Evolutionary conservation across 164 flowering plant species (phyloP).

Genomic region (Piper betle): DNA sequence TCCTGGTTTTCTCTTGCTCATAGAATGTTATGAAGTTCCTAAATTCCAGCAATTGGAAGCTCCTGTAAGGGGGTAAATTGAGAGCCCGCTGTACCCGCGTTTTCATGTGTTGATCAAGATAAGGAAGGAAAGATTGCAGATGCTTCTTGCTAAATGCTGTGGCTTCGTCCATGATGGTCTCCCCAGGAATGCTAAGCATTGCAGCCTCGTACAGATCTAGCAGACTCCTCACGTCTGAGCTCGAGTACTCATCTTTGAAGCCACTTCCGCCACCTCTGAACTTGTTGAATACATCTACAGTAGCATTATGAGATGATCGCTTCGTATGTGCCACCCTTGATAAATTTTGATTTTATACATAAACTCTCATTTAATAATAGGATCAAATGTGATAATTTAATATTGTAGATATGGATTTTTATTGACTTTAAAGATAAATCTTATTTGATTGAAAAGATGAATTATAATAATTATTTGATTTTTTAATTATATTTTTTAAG

Average conservation of each 20-base stretch:
- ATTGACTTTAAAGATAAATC: no score
- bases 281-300: conserved; percentile 17
- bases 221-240: conserved; percentile 14
- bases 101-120: neutral
- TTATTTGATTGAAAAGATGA: no score
- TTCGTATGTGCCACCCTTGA: no score
- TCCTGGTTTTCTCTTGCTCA: neutral
- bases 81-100: neutral
- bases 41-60: neutral
- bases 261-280: conserved; percentile 21
- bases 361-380: no score
- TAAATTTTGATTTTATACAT: no score
- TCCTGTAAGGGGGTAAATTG: neutral
- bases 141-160: conserved; percentile 7
- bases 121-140: neutral
- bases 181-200: conserved; percentile 26
- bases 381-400: no score
- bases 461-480: no score
- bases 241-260: conserved; percentile 4
- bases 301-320: no score
- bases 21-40: conserved; percentile 1
- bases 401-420: no score
- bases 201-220: conserved; percentile 24
- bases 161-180: conserved; percentile 35
- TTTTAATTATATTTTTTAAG: no score